Conservation (phyloP, 495 filamentous ascomycete species). For the Wilcoxina mikolae region DNA sequence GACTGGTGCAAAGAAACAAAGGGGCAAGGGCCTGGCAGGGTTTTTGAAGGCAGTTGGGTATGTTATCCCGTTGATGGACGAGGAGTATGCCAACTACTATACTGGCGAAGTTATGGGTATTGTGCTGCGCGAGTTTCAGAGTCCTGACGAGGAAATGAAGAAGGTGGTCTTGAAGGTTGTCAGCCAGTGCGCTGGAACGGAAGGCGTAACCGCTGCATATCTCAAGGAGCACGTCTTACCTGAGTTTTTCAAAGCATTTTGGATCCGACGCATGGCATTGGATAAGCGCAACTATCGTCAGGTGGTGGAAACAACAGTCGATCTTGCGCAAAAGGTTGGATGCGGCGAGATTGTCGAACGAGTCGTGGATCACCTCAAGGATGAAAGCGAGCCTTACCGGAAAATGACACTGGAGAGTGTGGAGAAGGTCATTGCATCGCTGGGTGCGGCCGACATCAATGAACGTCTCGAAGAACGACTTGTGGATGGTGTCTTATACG, state of each 20-base stretch:
- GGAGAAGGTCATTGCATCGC: slow-evolving; percentile 82
- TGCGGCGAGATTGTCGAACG: slow-evolving; percentile 88
- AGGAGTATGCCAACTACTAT: slow-evolving; percentile 98
- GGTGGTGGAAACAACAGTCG: slow-evolving; percentile 95
- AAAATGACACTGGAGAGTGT: slow-evolving; percentile 99
- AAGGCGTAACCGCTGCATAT: slow-evolving; percentile 87
- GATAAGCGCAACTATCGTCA: slow-evolving; percentile 95
- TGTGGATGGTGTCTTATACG: slow-evolving; percentile 89
- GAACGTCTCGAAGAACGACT: slow-evolving; percentile 83
- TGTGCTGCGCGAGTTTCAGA: slow-evolving; percentile 84
- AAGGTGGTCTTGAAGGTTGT: slow-evolving; percentile 96
- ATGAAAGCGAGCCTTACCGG: slow-evolving; percentile 93
- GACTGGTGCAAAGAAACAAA: slow-evolving; percentile 89
- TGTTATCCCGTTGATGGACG: slow-evolving; percentile 98
- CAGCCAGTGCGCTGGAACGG: slow-evolving; percentile 88
- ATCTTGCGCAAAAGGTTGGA: slow-evolving; percentile 92
- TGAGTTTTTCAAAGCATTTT: slow-evolving; percentile 98
- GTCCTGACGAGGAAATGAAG: slow-evolving; percentile 99
- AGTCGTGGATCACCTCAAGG: slow-evolving; percentile 87
- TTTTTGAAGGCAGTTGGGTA: slow-evolving; percentile 97
- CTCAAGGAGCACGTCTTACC: slow-evolving; percentile 87
- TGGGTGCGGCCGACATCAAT: slow-evolving; percentile 87
- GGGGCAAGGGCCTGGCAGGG: slow-evolving; percentile 87
- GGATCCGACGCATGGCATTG: slow-evolving; percentile 90
- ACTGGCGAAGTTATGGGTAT: slow-evolving; percentile 99